Percentiles rank a stretch among this genome's conserved stretches.
phyloP scores from a whole-genome alignment of 164 flowering plant genomes.

The Liriodendron chinense region DNA sequence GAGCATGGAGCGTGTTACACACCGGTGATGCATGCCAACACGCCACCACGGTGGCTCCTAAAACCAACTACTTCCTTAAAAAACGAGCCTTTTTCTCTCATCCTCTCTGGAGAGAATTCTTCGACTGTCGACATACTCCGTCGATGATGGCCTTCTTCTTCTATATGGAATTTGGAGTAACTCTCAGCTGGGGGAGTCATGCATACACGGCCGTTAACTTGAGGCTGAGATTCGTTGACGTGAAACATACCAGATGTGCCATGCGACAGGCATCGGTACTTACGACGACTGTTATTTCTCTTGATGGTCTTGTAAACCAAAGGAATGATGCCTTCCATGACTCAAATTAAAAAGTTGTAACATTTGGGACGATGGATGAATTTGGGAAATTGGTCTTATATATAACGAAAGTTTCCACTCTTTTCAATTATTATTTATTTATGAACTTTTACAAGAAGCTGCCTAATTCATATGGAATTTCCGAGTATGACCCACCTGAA shows the following conservation, averaged over 20 bases:
- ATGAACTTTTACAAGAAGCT: too few species aligned
- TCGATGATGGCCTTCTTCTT: not conserved
- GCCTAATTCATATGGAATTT: too few species aligned
- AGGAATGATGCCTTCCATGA: conserved; percentile 11
- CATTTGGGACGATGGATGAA: too few species aligned
- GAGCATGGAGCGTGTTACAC: not conserved
- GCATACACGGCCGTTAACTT: not conserved
- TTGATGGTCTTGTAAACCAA: conserved; percentile 6
- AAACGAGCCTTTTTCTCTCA: not conserved
- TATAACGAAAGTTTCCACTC: too few species aligned
- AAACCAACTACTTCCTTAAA: not conserved
- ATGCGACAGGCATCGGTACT: not conserved
- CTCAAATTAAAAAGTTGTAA: too few species aligned
- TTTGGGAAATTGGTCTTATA: too few species aligned
- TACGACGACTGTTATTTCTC: not conserved
- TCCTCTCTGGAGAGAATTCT: not conserved
- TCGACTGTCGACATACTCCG: not conserved
- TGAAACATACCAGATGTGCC: not conserved
- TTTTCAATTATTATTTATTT: too few species aligned
- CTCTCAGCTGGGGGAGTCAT: not conserved
- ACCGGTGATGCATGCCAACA: not conserved
- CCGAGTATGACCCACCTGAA: too few species aligned
- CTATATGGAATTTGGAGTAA: not conserved
- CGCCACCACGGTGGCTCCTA: not conserved
- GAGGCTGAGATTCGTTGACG: not conserved